These are phyloP conservation scores for Solidago caesia DNA, from an alignment of 129 eudicot genomes.

Conservation along the genomic window DNA sequence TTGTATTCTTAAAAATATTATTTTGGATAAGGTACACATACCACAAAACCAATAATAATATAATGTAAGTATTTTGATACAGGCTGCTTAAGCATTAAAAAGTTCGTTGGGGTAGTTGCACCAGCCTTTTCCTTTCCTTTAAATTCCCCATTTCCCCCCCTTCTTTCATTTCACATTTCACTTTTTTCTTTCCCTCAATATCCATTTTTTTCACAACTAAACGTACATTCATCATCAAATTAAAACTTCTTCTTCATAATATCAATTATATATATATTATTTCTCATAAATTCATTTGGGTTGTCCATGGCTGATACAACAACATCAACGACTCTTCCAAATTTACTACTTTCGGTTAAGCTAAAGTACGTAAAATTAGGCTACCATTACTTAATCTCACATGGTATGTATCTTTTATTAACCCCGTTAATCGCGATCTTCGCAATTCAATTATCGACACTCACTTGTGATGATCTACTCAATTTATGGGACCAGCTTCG, in stretches of 20 bases:
- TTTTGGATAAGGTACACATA: neutral
- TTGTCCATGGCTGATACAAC: conserved; percentile 33
- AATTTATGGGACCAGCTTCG: conserved; percentile 55
- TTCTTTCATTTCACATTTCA: conserved; percentile 23
- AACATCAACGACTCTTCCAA: conserved; percentile 41
- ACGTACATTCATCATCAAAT: neutral
- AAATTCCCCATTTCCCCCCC: conserved; percentile 21
- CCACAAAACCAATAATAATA: neutral
- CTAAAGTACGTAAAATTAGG: conserved; percentile 88
- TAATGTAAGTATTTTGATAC: neutral
- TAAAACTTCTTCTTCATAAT: neutral
- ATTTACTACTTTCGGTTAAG: conserved; percentile 55
- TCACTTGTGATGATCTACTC: conserved; percentile 37
- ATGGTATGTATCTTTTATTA: conserved; percentile 41
- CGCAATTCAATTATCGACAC: conserved; percentile 42
- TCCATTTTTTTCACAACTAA: neutral
- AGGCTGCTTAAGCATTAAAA: conserved; percentile 41
- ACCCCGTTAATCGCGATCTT: conserved; percentile 38
- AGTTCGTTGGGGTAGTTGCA: conserved; percentile 84
- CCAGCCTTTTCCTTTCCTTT: conserved; percentile 30
- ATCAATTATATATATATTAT: neutral
- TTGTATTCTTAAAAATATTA: neutral
- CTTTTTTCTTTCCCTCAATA: conserved; percentile 16
- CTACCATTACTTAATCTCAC: conserved; percentile 67
- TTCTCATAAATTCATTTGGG: no score